Evolutionary conservation across 2,329 filamentous ascomycete species (phyloP), one percentile per base, ranked within the genome.

Genomic region (Exophiala oligosperma): DNA sequence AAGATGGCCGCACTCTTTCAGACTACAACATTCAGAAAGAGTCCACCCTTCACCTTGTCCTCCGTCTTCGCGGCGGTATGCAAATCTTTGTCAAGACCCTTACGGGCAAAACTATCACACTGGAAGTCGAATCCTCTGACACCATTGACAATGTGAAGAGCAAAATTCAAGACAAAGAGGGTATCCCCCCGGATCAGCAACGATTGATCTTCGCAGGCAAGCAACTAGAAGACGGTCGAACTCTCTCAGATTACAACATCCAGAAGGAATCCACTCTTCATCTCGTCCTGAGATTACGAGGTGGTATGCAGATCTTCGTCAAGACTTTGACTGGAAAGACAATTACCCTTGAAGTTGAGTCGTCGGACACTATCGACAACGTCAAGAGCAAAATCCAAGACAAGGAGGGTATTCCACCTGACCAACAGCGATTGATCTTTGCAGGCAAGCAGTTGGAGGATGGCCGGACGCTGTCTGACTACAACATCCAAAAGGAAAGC

Each of bases 11-110:
- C 54, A 96, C 92, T 28, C 81, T 96, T 0, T 88, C 84, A 61
- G 92, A 96, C 74, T 96, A 96, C 84, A 96, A 96, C 79, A 96
- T 96, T 53, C 92, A 96, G 77, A 96, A 96, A 81, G 91, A 96
- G 73, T 89, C 84, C 0, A 95, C 90, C 1, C 86, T 95, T 1
- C 91, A 94, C 71, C 79, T 94, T 50, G 91, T 94, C 60, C 88
- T 95, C 52, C 90, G 91, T 75, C 89, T 94, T 4, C 90, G 90
- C 77, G 90, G 91, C 80, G 91, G 91, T 74, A 84, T 83, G 80
- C 81, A 83, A 62, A 83, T 81, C 52, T 81, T 81, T 64, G 79
- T 82, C 40, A 83, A 83, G 75, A 83, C 78, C 3, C 75, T 85
- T 32, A 85, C 82, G 7, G 92, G 92, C 62, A 97, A 97, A 82